Percentiles rank a stretch among this genome's conserved stretches.
Evolutionary conservation across 2,329 filamentous ascomycete species (phyloP).

Genomic region (Cordyceps tenuipes): DNA sequence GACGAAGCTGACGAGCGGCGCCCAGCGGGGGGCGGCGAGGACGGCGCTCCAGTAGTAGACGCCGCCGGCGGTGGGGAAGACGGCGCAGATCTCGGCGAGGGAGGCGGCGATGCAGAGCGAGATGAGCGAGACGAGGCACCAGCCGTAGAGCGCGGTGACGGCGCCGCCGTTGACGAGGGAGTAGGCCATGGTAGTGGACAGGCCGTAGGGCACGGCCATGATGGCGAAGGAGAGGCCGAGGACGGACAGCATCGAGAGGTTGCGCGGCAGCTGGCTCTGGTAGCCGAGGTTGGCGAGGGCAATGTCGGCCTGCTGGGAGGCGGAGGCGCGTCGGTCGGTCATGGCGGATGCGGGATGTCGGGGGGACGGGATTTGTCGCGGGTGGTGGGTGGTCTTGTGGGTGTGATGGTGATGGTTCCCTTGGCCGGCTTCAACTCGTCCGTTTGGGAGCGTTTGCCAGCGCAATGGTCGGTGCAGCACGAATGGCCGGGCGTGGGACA

Average conservation of each 20-base stretch:
- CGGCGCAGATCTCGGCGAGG: slow-evolving; percentile 63
- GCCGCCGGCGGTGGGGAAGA: slow-evolving; percentile 53
- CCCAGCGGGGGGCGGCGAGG: slow-evolving; percentile 52
- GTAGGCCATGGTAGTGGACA: slow-evolving; percentile 39
- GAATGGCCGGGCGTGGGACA: no score
- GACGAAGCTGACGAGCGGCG: slow-evolving; percentile 58
- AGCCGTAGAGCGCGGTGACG: slow-evolving; percentile 66
- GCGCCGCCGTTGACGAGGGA: slow-evolving; percentile 63
- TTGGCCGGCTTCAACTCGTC: no score
- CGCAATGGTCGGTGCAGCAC: no score
- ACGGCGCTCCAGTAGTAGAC: slow-evolving; percentile 69
- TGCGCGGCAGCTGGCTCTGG: slow-evolving; percentile 40
- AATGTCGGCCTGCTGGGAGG: slow-evolving; percentile 26
- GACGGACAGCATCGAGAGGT: slow-evolving; percentile 42
- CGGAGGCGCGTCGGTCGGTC: slow-evolving; percentile 14
- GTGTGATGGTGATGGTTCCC: no score
- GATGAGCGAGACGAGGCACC: slow-evolving; percentile 55
- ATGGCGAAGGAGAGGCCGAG: slow-evolving; percentile 43
- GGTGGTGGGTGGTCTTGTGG: background rate
- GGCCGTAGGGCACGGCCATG: slow-evolving; percentile 42
- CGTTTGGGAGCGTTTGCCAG: no score
- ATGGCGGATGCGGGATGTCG: no score
- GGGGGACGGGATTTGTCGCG: background rate
- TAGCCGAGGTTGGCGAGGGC: slow-evolving; percentile 41
- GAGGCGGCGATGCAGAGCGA: slow-evolving; percentile 64